Base-by-base conservation (phyloP, 2,329 filamentous ascomycete genomes). In the Scedosporium dehoogii region DNA sequence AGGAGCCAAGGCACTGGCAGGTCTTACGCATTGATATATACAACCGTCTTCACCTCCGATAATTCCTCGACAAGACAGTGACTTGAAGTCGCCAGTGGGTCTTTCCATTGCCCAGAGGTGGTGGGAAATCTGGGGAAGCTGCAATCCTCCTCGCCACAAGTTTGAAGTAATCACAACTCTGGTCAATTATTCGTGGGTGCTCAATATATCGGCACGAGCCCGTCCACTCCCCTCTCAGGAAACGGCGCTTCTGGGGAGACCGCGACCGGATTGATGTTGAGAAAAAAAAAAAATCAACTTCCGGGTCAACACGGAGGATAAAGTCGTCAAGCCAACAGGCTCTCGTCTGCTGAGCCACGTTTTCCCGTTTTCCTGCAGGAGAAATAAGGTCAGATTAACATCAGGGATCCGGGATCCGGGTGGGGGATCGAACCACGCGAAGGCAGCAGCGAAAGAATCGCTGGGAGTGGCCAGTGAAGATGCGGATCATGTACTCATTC, bases 351-450 rank as follows among this genome's bases (percentile, higher is more conserved):
- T 25, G 21, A 10, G 38, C 38, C 58, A 25, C 58, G 4, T 25
- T 42, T n/a, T 29, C 27, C n/a, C 10, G 41, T 10, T 38, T 10
- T 41, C n/a, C 46, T 33, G 57, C 29, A 41, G 29, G 23, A 46
- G 23, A 33, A 61, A 61, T 55, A 61, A 56, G 59, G 48, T 41
- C 48, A 61, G 46, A 21, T 42, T 56, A 23, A 29, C 33, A 42
- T 27, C n/a, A 42, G 27, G 29, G 27, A 9, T 56, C n/a, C 59
- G 29, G 59, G 46, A 29, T 42, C 59, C n/a, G 33, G 48, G 59
- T 51, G 59, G 59, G 59, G 59, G 25, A 56, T 51, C 59, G 59
- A 48, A 51, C 59, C 29, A 53, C 48, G 38, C 46, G 29, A 58
- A 58, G 55, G 55, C 25, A 33, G 25, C 55, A 33, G 27, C 25